Evolutionary conservation across 768 basidiomycete species (phyloP).

Genomic region (Candolleomyces efflorescens): DNA sequence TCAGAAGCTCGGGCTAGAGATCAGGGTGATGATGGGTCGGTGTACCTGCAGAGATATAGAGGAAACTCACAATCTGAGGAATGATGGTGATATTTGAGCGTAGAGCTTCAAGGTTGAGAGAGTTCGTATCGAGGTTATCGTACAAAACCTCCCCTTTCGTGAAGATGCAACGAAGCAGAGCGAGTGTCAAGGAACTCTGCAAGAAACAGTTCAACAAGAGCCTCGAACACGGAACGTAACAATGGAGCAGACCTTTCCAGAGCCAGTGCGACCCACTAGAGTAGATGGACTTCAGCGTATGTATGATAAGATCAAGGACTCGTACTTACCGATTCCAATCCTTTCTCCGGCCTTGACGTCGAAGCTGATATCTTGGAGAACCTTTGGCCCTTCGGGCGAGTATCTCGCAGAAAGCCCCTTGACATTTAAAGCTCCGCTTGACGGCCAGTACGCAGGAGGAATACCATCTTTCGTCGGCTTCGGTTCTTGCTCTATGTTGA

Average conservation of each 20-base stretch:
- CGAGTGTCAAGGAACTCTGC: slow-evolving; percentile 36
- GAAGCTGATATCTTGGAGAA: slow-evolving; percentile 48
- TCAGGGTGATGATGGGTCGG: neutral
- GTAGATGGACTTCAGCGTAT: neutral
- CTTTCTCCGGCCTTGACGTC: slow-evolving; percentile 49
- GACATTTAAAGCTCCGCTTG: slow-evolving; percentile 49
- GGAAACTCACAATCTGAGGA: slow-evolving; percentile 35
- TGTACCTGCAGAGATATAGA: neutral
- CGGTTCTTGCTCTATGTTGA: slow-evolving; percentile 55
- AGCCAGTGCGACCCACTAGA: slow-evolving; percentile 38
- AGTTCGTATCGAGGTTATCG: slow-evolving; percentile 43
- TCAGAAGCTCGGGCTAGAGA: slow-evolving; percentile 27
- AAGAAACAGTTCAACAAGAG: neutral
- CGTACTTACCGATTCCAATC: slow-evolving; percentile 42
- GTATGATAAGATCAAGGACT: neutral
- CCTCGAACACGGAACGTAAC: neutral
- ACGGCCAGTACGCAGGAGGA: slow-evolving; percentile 66
- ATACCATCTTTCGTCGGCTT: slow-evolving; percentile 30
- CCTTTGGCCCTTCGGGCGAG: slow-evolving; percentile 45
- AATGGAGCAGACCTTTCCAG: slow-evolving; percentile 29
- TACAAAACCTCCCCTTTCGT: slow-evolving; percentile 51
- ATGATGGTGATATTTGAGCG: slow-evolving; percentile 56
- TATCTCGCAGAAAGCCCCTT: slow-evolving; percentile 55
- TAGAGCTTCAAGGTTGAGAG: slow-evolving; percentile 50
- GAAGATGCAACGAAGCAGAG: slow-evolving; percentile 49